These are phyloP conservation scores for Paraleonurus japonicus DNA, from an alignment of 257 asterid genomes.

Conservation along the genomic window DNA sequence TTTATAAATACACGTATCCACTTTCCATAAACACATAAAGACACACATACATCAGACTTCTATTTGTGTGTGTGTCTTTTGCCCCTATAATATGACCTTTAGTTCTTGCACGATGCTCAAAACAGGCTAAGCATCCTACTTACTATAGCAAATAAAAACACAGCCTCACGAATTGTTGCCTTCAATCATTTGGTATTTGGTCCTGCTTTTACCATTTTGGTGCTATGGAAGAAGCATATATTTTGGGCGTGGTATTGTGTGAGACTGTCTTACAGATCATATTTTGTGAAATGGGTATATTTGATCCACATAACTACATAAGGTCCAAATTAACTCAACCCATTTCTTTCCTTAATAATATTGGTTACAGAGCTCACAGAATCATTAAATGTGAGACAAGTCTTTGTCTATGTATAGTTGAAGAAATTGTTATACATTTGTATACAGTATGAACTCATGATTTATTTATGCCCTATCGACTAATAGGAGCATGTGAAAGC, in stretches of 20 bases:
- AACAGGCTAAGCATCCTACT: background rate
- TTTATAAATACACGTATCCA: background rate
- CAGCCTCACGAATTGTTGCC: background rate
- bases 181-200: background rate
- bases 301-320: no score
- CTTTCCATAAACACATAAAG: background rate
- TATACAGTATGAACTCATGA: slow-evolving; percentile 5
- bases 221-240: no score
- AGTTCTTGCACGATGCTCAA: background rate
- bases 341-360: no score
- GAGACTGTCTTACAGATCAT: no score
- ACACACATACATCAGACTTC: background rate
- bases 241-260: no score
- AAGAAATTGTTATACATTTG: background rate
- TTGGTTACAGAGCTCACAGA: no score
- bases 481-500: slow-evolving; percentile 77
- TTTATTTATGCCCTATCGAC: slow-evolving; percentile 4
- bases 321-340: no score
- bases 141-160: background rate
- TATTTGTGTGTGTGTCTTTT: background rate
- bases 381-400: no score
- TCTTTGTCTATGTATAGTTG: background rate
- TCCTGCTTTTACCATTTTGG: background rate
- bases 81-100: background rate
- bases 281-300: no score